Conservation (phyloP, 2,329 filamentous ascomycete genomes). For the Geosmithia putterillii region DNA sequence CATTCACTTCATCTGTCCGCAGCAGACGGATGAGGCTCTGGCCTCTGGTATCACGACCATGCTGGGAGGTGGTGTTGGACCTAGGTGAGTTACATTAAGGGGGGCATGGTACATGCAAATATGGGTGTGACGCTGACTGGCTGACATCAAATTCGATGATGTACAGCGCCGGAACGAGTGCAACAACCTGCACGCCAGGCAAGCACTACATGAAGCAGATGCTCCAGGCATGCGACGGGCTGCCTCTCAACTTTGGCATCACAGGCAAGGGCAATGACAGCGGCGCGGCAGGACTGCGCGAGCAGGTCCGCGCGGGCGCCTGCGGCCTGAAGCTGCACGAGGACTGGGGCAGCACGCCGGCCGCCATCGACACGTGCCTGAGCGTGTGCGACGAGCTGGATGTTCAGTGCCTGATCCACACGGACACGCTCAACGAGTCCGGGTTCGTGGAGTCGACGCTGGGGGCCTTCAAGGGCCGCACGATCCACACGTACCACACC, state of each 20-base stretch:
- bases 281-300: slow-evolving; percentile 53
- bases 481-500: slow-evolving; percentile 94
- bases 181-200: slow-evolving; percentile 87
- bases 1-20: slow-evolving; percentile 90
- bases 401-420: slow-evolving; percentile 89
- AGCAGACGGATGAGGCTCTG: slow-evolving; percentile 75
- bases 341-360: slow-evolving; percentile 88
- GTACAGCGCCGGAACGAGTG: slow-evolving; percentile 73
- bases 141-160: slow-evolving; percentile 6
- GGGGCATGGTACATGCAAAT: not conserved
- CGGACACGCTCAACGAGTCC: slow-evolving; percentile 90
- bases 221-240: slow-evolving; percentile 71
- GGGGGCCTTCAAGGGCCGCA: slow-evolving; percentile 69
- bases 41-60: slow-evolving; percentile 82
- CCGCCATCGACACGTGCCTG: slow-evolving; percentile 81
- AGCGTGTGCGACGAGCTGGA: slow-evolving; percentile 81
- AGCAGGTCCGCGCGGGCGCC: slow-evolving; percentile 73
- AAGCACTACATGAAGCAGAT: slow-evolving; percentile 75
- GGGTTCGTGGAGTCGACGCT: slow-evolving; percentile 94
- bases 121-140: not conserved
- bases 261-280: slow-evolving; percentile 92
- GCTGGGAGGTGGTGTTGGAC: slow-evolving; percentile 82
- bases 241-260: slow-evolving; percentile 82
- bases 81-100: slow-evolving; percentile 41
- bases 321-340: slow-evolving; percentile 91